These are phyloP conservation scores for Leptographium flavum DNA, from an alignment of 2,329 filamentous ascomycete genomes.

Conservation along the genomic window DNA sequence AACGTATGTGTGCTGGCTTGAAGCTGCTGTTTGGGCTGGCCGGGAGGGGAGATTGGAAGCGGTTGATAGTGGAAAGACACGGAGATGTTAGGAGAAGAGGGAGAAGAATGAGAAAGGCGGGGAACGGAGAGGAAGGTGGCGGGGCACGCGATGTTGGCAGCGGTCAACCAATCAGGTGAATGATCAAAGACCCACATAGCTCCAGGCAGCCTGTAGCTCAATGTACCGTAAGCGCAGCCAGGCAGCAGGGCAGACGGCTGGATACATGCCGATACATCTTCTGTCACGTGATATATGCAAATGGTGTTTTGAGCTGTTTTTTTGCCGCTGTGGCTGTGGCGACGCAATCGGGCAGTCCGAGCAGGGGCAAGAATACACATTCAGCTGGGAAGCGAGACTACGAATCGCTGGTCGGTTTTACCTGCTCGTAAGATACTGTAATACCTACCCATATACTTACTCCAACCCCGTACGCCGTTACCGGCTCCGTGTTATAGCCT, in stretches of 20 bases:
- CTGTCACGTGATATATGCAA: neutral
- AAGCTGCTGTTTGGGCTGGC: neutral
- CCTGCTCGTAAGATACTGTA: no score
- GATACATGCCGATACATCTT: neutral
- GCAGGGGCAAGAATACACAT: no score
- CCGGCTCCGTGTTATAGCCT: no score
- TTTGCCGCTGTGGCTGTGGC: no score
- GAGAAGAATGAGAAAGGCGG: constrained; percentile 7
- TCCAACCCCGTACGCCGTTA: no score
- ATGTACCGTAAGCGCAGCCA: neutral
- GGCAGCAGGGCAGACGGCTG: no score
- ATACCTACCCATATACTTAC: no score
- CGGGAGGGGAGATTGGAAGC: constrained; percentile 2
- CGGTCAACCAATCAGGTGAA: constrained; percentile 4
- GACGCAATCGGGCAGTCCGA: no score
- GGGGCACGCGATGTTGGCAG: constrained; percentile 9
- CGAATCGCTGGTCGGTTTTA: no score
- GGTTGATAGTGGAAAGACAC: constrained; percentile 1
- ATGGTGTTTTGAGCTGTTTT: neutral
- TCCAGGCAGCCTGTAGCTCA: neutral
- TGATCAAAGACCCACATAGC: constrained; percentile 1
- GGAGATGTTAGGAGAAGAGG: neutral
- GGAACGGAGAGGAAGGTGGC: constrained; percentile 9
- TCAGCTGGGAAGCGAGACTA: no score
- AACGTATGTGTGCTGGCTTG: neutral